Evolutionary conservation across 495 filamentous ascomycete genomes (phyloP), one percentile per base, ranked within the genome.

Genomic region (Saxispiralis lemnorum): DNA sequence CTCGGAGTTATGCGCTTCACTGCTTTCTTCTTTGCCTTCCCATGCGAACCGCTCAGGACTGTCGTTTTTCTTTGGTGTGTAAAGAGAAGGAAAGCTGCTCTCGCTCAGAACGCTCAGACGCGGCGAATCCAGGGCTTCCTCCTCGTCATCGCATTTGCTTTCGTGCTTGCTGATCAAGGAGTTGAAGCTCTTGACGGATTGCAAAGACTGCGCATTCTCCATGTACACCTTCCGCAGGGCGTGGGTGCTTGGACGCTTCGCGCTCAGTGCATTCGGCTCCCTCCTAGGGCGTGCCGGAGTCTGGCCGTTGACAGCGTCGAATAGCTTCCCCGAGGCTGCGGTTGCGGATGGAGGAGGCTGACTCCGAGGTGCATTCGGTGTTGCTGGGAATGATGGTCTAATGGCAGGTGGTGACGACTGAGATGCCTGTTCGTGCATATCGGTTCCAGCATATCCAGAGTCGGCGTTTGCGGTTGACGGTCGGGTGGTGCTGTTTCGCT

Each of bases 41-140:
- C 46, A 48, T 2, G 46, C 37, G 32, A 38, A 53, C 16, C 31
- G 16, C 15, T 45, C 45, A 10, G 43, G 51, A 30, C 44, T 43
- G 13, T 6, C 36, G 9, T 24, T 10, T 19, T 42, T 41, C 24
- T 46, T 49, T 32, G 47, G 47, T 28, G 48, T 51, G 45, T 54
- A 54, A 7, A 54, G 21, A 12, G 42, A 47, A 7, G 44, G 44
- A 38, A 54, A 51, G 48, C 51, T 54, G 41, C 48, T 54, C 35
- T 54, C 51, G 34, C 51, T 54, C 37, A 54, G 35, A 10, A 48
- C 48, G 33, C 51, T 54, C 18, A 54, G 44, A 16, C 51, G 16
- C 3, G 51, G 51, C 17, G 51, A 54, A 28, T 51, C 42, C 6
- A 48, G 40, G 2, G 42, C 41, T 0, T 39, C 44, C 12, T 50